Base-by-base conservation (phyloP, 306 rosid species). In the Dalbergia oliveri region DNA sequence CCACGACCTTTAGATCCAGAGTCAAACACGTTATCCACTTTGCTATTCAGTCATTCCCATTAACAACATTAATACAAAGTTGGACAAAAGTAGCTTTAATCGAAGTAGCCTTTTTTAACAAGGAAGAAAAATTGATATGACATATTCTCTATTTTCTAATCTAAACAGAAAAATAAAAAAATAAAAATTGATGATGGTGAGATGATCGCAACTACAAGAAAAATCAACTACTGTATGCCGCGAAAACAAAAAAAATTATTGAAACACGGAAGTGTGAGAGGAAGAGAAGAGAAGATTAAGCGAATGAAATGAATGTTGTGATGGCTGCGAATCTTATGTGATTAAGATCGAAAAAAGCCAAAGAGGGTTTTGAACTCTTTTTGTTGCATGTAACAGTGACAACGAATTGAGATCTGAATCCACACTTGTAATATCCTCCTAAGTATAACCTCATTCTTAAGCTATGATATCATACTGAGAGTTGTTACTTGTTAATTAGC, bases 361-460 rank as follows among this genome's bases (percentile, higher is more conserved):
- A 65, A 37, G 18, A 39, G 12, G 23, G 6, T 14, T 12, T 15
- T 64, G 11, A 6, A 5, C 34, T n/a, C 0, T 9, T 13, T 5
- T 26, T 8, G 6, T 12, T 59, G 41, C 47, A 23, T 2, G 59
- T 53, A 14, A 53, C 59, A n/a, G 16, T 11, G 54, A 49, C 54
- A 8, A 50, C 72, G 5, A 64, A 35, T 18, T 63, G 23, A 19
- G 80, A 76, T 54, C 26, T n/a, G n/a, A n/a, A n/a, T n/a, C n/a
- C n/a, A n/a, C n/a, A n/a, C n/a, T n/a, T n/a, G n/a, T n/a, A n/a
- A n/a, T n/a, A n/a, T n/a, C n/a, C n/a, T n/a, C n/a, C n/a, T n/a
- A n/a, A n/a, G n/a, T n/a, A n/a, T n/a, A n/a, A n/a, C n/a, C n/a
- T n/a, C n/a, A n/a, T n/a, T n/a, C n/a, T n/a, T n/a, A n/a, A n/a